Percentiles rank a stretch among this genome's conserved stretches.
Conservation (phyloP, 345 rosid genomes). For the Ailanthus altissimus region DNA sequence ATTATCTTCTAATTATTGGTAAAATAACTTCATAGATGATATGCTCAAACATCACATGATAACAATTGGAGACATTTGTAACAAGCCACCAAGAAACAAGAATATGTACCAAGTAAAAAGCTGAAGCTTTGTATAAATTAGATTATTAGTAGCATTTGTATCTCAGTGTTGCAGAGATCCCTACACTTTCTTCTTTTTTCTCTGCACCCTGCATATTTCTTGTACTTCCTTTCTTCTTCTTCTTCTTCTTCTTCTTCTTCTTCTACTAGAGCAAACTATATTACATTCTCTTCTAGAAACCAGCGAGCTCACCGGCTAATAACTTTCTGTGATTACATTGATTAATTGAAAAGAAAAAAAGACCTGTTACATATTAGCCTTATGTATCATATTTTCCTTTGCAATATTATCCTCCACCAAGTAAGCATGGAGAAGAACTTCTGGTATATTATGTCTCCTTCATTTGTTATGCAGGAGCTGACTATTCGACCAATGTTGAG, state of each 20-base stretch:
- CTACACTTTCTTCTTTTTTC: conserved; percentile 25
- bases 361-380: conserved; percentile 40
- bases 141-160: conserved; percentile 33
- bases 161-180: conserved; percentile 24
- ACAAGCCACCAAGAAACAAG: background rate
- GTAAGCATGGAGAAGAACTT: conserved; percentile 28
- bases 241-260: background rate
- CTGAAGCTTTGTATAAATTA: conserved; percentile 21
- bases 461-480: conserved; percentile 32
- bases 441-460: conserved; percentile 28
- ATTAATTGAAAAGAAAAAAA: conserved; percentile 6
- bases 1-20: background rate
- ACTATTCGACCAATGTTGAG: conserved; percentile 12
- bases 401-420: conserved; percentile 40
- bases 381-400: conserved; percentile 34
- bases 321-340: conserved; percentile 37
- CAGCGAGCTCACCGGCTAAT: conserved; percentile 21
- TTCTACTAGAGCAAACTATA: conserved; percentile 32
- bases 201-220: conserved; percentile 24
- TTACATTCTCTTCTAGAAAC: conserved; percentile 37
- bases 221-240: conserved; percentile 2
- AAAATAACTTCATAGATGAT: background rate
- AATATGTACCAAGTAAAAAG: conserved; percentile 3
- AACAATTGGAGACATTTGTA: background rate
- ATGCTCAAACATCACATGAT: too few species aligned